Conservation (phyloP, 345 rosid species). For the Bruguiera sexangula region DNA sequence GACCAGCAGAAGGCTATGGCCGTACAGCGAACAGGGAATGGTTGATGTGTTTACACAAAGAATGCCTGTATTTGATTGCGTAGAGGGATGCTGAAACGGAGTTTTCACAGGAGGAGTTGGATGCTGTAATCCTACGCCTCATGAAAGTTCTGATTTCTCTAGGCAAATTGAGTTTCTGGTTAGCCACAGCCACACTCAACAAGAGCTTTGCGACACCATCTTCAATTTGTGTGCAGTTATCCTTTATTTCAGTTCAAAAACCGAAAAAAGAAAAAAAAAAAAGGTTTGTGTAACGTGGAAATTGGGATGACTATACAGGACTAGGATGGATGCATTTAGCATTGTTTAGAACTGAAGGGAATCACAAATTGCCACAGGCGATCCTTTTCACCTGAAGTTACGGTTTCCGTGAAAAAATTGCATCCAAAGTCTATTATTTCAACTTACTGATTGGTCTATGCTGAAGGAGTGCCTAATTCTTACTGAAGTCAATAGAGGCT, state of each 20-base stretch:
- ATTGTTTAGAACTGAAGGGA: conserved; percentile 72
- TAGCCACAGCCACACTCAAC: conserved; percentile 85
- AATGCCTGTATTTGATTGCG: conserved; percentile 76
- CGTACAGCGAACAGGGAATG: conserved; percentile 46
- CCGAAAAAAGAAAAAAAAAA: too few relatives aligned
- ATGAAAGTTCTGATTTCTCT: conserved; percentile 54
- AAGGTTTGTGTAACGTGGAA: conserved; percentile 4
- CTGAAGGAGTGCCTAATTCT: too few relatives aligned
- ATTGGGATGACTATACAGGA: conserved; percentile 42
- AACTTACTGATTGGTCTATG: too few relatives aligned
- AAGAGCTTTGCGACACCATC: conserved; percentile 94
- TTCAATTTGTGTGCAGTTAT: conserved; percentile 82
- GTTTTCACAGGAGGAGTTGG: conserved; percentile 84
- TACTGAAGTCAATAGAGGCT: too few relatives aligned
- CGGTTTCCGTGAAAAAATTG: conserved; percentile 74
- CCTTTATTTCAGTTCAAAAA: not conserved
- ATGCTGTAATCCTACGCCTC: conserved; percentile 76
- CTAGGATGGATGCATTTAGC: conserved; percentile 92
- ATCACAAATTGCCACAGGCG: conserved; percentile 82
- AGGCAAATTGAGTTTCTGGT: conserved; percentile 92
- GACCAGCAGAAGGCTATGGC: conserved; percentile 65
- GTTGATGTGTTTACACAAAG: conserved; percentile 58
- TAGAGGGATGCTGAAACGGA: conserved; percentile 87
- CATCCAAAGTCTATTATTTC: too few relatives aligned
- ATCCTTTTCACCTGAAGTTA: conserved; percentile 90